Base-by-base conservation (phyloP, 192 early-diverging fungal species). In the Mortierella alpina region DNA sequence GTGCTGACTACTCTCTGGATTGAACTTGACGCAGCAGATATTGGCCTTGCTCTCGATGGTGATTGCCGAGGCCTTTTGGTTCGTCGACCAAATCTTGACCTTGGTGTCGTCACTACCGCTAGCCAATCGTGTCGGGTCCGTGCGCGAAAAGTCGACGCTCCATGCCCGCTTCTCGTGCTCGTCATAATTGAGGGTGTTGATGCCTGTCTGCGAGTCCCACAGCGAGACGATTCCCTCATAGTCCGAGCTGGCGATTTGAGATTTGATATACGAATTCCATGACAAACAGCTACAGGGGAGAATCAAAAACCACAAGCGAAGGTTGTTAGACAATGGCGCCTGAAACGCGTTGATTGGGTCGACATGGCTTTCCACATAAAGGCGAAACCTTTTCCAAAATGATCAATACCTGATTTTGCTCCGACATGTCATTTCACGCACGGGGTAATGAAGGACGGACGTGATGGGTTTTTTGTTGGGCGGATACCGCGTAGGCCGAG, bases 101-200 rank as follows among this genome's bases (percentile, higher is more conserved):
- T 93, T 94, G 7, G 93, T 83, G 70, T 99, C 97, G 72, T 99
- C 97, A 82, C 97, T 96, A 41, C 94, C 95, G 73, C 93, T 94
- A 51, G 93, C 95, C 64, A 97, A 75, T 4, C 89, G 84, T 31
- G 87, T 92, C 14, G 96, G 96, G 68, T 98, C 93, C 14, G 84
- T 86, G 10, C 82, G 73, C 58, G 88, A 90, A 75, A 94, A 97
- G 75, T 98, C 96, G 8, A 98, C 92, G 58, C 95, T 94, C 96
- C 96, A 99, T 11, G 92, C 90, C 5, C 97, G 89, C 84, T 94
- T 93, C 70, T 97, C 94, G 77, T 99, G 97, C 74, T 99, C 97
- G 61, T 94, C 89, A 84, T 94, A 93, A 7, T 82, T 83, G 56
- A 83, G 72, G 2, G 91, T 88, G 46, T 88, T 77, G 17, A 79